These are phyloP conservation scores for Tetrahymena borealis DNA, from an alignment of 73 alveolate species.

Conservation along the genomic window DNA sequence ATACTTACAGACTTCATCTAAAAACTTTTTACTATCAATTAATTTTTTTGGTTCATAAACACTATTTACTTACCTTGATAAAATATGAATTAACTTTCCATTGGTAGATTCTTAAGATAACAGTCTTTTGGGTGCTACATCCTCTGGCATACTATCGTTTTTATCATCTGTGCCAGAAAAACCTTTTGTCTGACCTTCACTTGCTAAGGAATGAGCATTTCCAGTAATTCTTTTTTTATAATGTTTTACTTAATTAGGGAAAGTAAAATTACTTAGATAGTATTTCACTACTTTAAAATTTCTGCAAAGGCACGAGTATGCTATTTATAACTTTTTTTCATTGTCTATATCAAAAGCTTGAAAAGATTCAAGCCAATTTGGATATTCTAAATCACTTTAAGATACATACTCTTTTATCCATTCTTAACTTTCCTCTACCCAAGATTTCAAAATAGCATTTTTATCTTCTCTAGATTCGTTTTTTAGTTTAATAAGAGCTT, in stretches of 20 bases:
- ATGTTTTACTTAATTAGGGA: slow-evolving; percentile 7
- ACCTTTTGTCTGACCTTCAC: neutral
- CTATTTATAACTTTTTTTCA: neutral
- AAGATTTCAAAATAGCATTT: neutral
- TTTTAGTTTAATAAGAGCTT: neutral
- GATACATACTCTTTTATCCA: neutral
- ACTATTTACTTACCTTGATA: neutral
- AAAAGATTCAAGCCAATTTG: neutral
- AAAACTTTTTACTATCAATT: neutral
- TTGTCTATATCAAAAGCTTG: neutral
- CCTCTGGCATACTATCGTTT: neutral
- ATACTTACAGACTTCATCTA: neutral
- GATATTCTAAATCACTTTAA: neutral
- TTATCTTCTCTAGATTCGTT: neutral
- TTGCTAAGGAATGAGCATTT: neutral
- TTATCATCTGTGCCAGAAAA: neutral
- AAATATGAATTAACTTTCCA: neutral
- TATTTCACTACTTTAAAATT: neutral
- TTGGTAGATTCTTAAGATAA: neutral
- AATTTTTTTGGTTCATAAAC: neutral
- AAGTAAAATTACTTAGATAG: neutral
- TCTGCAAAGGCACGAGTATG: neutral
- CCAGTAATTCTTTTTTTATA: neutral
- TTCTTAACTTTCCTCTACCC: neutral
- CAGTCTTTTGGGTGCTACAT: neutral